Percentiles rank a stretch among this genome's conserved stretches.
These are phyloP conservation scores for Emydomyces testavorans DNA, from an alignment of 2,329 filamentous ascomycete species.

Conservation along the genomic window DNA sequence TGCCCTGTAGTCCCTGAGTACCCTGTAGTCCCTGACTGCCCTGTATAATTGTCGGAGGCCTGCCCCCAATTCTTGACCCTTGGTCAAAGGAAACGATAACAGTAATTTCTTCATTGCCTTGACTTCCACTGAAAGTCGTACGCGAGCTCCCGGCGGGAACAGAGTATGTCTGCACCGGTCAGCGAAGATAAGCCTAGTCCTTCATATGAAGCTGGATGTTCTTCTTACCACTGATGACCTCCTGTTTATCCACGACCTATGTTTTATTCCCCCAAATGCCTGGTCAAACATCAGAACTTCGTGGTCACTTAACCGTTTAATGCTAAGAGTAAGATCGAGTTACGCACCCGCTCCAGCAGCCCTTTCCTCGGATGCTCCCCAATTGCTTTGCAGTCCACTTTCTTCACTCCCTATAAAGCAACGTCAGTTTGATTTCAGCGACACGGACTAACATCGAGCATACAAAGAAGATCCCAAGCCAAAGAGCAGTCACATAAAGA, in stretches of 20 bases:
- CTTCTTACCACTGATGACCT: slow-evolving; percentile 5
- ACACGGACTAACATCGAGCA: neutral
- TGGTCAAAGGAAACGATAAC: slow-evolving; percentile 8
- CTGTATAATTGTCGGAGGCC: slow-evolving; percentile 5
- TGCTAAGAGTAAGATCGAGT: neutral
- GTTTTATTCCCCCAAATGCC: slow-evolving; percentile 1
- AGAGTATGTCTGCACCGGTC: neutral
- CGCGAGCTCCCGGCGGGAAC: slow-evolving; percentile 2
- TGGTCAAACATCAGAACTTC: neutral
- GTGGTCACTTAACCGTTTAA: neutral
- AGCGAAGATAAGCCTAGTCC: neutral
- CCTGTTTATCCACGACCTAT: neutral
- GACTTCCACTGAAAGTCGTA: neutral
- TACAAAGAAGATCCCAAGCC: slow-evolving; percentile 8
- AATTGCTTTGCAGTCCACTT: slow-evolving; percentile 8
- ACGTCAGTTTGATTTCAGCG: neutral
- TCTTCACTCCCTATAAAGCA: neutral
- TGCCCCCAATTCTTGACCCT: slow-evolving; percentile 3
- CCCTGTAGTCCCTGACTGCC: neutral
- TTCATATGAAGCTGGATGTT: neutral
- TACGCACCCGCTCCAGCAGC: neutral
- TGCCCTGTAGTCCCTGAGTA: neutral
- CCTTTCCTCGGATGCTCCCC: slow-evolving; percentile 1
- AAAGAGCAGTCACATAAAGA: slow-evolving; percentile 4
- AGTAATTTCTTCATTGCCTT: slow-evolving; percentile 2